These are phyloP conservation scores for Cubamyces sp. DNA, from an alignment of 768 basidiomycete species.

Conservation along the genomic window DNA sequence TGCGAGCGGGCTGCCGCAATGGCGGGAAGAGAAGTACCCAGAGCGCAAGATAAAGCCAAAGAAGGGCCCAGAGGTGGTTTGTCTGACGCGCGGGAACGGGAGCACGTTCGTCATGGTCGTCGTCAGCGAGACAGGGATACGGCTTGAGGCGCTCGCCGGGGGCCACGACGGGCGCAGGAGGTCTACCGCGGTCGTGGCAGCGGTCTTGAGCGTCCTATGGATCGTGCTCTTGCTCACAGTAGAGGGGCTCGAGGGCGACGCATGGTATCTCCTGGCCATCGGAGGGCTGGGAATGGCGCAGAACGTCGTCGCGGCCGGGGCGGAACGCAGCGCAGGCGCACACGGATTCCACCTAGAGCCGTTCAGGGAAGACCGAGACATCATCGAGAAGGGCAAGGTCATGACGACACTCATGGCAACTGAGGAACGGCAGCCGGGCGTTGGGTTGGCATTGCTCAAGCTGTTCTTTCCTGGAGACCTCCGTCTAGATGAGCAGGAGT, in stretches of 20 bases:
- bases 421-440: conserved; percentile 21
- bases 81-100: conserved; percentile 38
- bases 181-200: conserved; percentile 16
- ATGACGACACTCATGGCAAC: conserved; percentile 21
- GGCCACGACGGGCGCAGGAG: conserved; percentile 21
- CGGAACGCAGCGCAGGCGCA: conserved; percentile 27
- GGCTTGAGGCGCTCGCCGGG: conserved; percentile 38
- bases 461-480: conserved; percentile 29
- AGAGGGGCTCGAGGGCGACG: conserved; percentile 24
- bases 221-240: conserved; percentile 33
- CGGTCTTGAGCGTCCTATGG: conserved; percentile 28
- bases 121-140: conserved; percentile 33
- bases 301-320: conserved; percentile 33
- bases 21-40: conserved; percentile 38
- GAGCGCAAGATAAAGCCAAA: conserved; percentile 21
- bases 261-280: conserved; percentile 33
- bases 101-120: conserved; percentile 36
- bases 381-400: conserved; percentile 20
- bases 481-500: conserved; percentile 22
- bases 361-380: not conserved
- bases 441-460: conserved; percentile 25
- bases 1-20: conserved; percentile 35
- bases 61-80: conserved; percentile 29
- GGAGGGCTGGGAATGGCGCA: conserved; percentile 34
- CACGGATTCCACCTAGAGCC: conserved; percentile 31